Evolutionary conservation across 345 rosid genomes (phyloP), one percentile per base, ranked within the genome.

Genomic region (Triadica sebifera): DNA sequence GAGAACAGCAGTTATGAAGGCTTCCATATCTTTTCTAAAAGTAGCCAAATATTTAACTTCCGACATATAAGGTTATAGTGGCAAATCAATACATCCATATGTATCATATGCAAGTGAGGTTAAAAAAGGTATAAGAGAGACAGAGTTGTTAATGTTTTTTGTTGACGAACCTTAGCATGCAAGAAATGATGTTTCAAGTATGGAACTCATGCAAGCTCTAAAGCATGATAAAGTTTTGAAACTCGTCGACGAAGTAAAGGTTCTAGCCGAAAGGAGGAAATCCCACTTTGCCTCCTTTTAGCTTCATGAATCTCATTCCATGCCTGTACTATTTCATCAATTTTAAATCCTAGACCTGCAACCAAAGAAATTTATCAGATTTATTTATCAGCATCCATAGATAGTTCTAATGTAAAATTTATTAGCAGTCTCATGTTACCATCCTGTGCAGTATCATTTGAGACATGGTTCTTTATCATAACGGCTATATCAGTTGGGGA

Each of bases 271-370:
- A 84, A 89, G 70, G 96, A 86, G 50, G 87, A 83, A 78, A 91
- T 73, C 51, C 80, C 86, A 64, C 81, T 86, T 75, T 62, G 81
- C 88, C 88, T 90, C 71, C 46, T 86, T 78, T 85, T 90, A 38
- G 94, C 97, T 79, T 89, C 93, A 74, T 80, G 65, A 91, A 92
- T 87, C 80, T 94, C 95, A 70, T 89, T 85, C 89, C 85, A 89
- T 81, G 97, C 93, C 73, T 87, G 85, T 73, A 89, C 70, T 68
- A 90, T 90, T 83, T 90, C 98, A 65, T 88, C 90, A 63, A 88
- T 81, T 76, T 81, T 87, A 75, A 89, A 84, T 43, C 85, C 90
- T 41, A 87, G 67, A 78, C 90, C 95, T 92, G 93, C 81, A 60
- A 77, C 61, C 16, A 75, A 11, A 59, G 34, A 71, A 50, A 50